phyloP scores from a whole-genome alignment of 352 stramenopile genomes.

The Phytophthora rubi region DNA sequence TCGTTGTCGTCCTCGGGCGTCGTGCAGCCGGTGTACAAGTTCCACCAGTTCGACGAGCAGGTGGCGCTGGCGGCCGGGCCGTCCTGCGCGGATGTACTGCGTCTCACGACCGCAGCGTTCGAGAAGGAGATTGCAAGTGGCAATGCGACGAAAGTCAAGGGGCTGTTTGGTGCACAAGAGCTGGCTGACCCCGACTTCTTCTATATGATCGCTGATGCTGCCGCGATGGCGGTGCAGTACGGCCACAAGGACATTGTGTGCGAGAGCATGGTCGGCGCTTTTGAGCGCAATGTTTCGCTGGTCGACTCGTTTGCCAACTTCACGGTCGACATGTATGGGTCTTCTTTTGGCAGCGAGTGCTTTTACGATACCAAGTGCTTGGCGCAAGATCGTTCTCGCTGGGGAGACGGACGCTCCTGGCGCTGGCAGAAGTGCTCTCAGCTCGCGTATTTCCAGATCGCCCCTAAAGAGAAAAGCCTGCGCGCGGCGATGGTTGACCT shows the following conservation, averaged over 20 bases:
- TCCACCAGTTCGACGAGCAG: conserved; percentile 85
- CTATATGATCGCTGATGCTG: conserved; percentile 90
- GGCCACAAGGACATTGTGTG: conserved; percentile 86
- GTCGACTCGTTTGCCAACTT: conserved; percentile 82
- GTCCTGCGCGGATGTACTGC: conserved; percentile 69
- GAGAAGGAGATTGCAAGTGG: conserved; percentile 58
- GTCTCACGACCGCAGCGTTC: conserved; percentile 68
- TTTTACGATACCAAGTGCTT: conserved; percentile 89
- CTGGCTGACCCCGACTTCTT: conserved; percentile 84
- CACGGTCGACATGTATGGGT: conserved; percentile 80
- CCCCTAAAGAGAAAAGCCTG: conserved; percentile 62
- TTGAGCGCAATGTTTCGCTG: conserved; percentile 58
- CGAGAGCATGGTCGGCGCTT: conserved; percentile 53
- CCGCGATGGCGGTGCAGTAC: conserved; percentile 91
- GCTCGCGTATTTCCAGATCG: conserved; percentile 89
- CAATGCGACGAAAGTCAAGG: conserved; percentile 67
- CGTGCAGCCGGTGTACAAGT: conserved; percentile 82
- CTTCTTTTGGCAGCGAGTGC: conserved; percentile 74
- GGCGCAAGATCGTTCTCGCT: conserved; percentile 49
- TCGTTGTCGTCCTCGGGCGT: conserved; percentile 80
- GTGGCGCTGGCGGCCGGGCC: conserved; percentile 64
- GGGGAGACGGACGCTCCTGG: conserved; percentile 84
- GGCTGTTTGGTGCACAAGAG: conserved; percentile 61
- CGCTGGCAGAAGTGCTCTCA: conserved; percentile 89
- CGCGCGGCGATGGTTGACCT: conserved; percentile 73